Conservation (phyloP, 2,329 filamentous ascomycete genomes). For the Monosporascus sp. region DNA sequence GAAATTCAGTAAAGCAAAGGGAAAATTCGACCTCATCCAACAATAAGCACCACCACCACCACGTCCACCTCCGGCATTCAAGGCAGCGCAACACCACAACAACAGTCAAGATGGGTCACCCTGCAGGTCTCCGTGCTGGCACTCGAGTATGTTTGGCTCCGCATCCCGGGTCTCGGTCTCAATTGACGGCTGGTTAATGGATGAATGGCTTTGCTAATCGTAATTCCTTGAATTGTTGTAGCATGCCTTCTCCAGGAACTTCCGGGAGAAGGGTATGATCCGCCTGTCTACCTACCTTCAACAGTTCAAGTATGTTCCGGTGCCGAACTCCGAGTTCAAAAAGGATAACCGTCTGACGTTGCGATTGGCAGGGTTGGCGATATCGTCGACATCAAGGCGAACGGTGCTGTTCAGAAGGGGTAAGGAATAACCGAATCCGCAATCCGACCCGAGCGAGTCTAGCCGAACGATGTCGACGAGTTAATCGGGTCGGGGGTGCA, state of each 20-base stretch:
- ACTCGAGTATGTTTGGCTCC: conserved; percentile 63
- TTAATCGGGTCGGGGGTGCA: conserved; percentile 4
- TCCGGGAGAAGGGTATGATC: conserved; percentile 95
- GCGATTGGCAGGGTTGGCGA: conserved; percentile 71
- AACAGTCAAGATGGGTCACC: conserved; percentile 74
- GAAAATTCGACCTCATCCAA: conserved; percentile 14
- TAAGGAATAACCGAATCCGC: conserved; percentile 46
- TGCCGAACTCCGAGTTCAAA: conserved; percentile 9
- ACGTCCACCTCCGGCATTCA: conserved; percentile 12
- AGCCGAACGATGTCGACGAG: conserved; percentile 3
- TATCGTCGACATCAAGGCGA: conserved; percentile 97
- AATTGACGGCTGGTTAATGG: too few species aligned
- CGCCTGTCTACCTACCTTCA: conserved; percentile 89
- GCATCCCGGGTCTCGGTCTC: too few species aligned
- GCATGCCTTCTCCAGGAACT: conserved; percentile 91
- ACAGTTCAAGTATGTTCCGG: conserved; percentile 70
- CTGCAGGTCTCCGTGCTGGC: conserved; percentile 80
- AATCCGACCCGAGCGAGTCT: conserved; percentile 7
- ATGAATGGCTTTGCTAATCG: too few species aligned
- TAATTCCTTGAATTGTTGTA: conserved; percentile 26
- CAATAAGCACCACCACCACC: conserved; percentile 15
- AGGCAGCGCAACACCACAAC: conserved; percentile 33
- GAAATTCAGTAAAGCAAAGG: conserved; percentile 10
- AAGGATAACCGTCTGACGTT: conserved; percentile 35
- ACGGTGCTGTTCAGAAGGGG: conserved; percentile 98